phyloP scores from a whole-genome alignment of 164 flowering plant species.

The Taxillus chinensis region DNA sequence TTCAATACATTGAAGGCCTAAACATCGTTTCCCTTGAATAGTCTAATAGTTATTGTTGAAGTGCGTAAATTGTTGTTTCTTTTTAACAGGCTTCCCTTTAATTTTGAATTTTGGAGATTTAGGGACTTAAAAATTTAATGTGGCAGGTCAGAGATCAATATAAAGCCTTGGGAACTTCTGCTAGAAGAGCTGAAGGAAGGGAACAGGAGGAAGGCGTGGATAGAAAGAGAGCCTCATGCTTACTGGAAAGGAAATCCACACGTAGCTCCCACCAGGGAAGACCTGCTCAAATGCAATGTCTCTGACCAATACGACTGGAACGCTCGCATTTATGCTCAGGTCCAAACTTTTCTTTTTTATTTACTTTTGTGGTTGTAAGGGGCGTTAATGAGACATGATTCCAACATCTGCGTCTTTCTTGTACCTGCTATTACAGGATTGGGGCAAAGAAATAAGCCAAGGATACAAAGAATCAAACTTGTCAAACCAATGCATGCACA shows the following conservation, averaged over 20 bases:
- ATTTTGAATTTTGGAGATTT: no score
- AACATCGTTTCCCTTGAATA: no score
- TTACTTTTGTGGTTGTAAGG: no score
- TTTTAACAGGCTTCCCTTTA: no score
- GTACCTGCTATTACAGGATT: constrained; percentile 24
- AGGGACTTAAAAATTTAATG: no score
- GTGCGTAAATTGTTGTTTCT: no score
- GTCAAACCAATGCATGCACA: constrained; percentile 47
- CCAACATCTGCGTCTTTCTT: no score
- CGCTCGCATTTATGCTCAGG: constrained; percentile 56
- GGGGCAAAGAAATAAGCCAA: constrained; percentile 33
- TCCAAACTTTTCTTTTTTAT: no score
- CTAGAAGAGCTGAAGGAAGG: constrained; percentile 42
- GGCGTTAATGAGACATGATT: no score
- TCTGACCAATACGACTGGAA: constrained; percentile 48
- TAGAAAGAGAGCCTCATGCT: constrained; percentile 56
- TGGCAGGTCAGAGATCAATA: constrained; percentile 50
- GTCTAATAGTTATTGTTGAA: no score
- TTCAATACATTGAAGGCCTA: no score
- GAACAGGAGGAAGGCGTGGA: constrained; percentile 38
- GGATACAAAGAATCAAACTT: constrained; percentile 56
- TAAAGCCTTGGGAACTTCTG: constrained; percentile 58
- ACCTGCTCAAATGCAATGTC: constrained; percentile 55
- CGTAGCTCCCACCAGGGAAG: constrained; percentile 41
- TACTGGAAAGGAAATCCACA: constrained; percentile 67